Conservation (phyloP, 306 rosid species). For the Rosa persica region DNA sequence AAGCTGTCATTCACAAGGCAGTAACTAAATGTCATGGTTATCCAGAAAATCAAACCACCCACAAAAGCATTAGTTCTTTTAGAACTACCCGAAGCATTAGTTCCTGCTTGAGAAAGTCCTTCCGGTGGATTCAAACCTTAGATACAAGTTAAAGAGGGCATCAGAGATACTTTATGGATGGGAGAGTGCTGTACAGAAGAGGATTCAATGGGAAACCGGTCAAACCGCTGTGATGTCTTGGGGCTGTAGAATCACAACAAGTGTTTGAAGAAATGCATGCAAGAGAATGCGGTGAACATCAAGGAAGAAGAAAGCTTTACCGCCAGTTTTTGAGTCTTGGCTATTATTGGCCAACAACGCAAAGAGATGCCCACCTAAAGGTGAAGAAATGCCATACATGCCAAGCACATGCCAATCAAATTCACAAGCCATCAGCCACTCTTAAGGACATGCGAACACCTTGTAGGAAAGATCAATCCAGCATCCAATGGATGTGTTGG, state of each 20-base stretch:
- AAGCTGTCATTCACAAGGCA: not conserved
- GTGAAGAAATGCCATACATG: not conserved
- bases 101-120: not conserved
- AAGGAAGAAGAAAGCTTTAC: not conserved
- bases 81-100: not conserved
- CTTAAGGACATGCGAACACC: not conserved
- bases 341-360: not conserved
- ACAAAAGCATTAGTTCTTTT: not conserved
- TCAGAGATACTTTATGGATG: not conserved
- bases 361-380: not conserved
- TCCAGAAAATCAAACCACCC: not conserved
- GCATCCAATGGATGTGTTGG: not conserved
- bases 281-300: not conserved
- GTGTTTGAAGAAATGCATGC: not conserved
- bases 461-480: not conserved
- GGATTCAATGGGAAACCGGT: not conserved
- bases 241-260: not conserved
- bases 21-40: not conserved
- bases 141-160: not conserved
- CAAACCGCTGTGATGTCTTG: not conserved
- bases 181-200: not conserved
- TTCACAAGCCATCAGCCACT: not conserved
- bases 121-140: fast-evolving
- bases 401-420: not conserved
- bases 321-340: not conserved